Evolutionary conservation across 768 basidiomycete species (phyloP), one percentile per base, ranked within the genome.

Genomic region (Pulveroboletus frians): DNA sequence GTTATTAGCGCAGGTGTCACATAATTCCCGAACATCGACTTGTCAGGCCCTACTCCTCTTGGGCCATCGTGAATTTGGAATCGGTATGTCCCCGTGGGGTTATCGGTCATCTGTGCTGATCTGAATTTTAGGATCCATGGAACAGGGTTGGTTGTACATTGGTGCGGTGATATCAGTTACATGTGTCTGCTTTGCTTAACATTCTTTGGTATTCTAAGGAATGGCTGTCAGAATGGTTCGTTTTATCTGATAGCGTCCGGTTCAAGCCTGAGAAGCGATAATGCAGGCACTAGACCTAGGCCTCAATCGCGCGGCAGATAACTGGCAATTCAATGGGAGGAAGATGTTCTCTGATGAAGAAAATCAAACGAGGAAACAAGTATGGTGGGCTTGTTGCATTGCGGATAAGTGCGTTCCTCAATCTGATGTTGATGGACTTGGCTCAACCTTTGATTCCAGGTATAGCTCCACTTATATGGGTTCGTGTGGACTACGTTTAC

Each of bases 21-120:
- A 87, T 52, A 77, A 77, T 43, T 83, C 80, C 46, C 74, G 85
- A 29, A 78, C 81, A 30, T 84, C 88, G 4, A 88, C 87, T 0
- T 87, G 88, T 20, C 92, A 94, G 61, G 78, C 90, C 2, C 66
- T 93, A 13, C 72, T 94, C 38, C 76, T 94, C 11, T 68, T 92
- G 11, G 88, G 88, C 1, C 81, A 88, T 62, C 78, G 90, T 5
- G 90, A 93, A 70, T 86, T 92, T 62, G 92, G 92, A 13, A 84
- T 90, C 31, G 89, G 88, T 59, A 74, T 69, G 66, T 39, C 21
- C 23, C 21, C 34, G 14, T 43, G n/a, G 13, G 18, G 13, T 39
- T n/a, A n/a, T 34, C 30, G 21, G 10, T 37, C 31, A 17, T 43
- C 15, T 36, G 7, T 49, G 27, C 54, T 67, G 29, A 64, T n/a